These are phyloP conservation scores for Heteromeles arbutifolia DNA, from an alignment of 306 rosid species.

Conservation along the genomic window DNA sequence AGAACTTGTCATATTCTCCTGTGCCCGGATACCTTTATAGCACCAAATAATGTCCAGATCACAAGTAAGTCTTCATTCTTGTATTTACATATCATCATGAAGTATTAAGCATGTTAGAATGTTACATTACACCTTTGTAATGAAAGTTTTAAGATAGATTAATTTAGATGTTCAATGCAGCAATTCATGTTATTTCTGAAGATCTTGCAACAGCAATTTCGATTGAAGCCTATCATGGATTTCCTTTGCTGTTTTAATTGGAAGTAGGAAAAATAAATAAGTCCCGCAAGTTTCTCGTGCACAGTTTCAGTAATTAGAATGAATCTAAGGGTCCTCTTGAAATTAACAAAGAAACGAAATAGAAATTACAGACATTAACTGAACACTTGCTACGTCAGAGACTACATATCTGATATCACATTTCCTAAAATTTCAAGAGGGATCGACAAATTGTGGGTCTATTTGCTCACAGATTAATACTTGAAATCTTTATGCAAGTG, in stretches of 20 bases:
- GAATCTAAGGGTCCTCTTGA: neutral
- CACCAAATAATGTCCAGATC: neutral
- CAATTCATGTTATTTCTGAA: neutral
- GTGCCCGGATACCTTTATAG: constrained; percentile 61
- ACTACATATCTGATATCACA: neutral
- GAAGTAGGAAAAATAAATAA: neutral
- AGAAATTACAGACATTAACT: too few species aligned
- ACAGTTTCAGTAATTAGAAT: neutral
- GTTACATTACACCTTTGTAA: neutral
- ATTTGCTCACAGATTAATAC: neutral
- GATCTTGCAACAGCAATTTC: neutral
- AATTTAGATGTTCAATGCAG: neutral
- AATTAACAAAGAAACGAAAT: neutral
- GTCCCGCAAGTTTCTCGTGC: neutral
- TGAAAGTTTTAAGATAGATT: neutral
- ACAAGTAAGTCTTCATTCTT: neutral
- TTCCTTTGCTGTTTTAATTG: neutral
- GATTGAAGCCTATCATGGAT: neutral
- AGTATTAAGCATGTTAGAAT: neutral
- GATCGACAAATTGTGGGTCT: too few species aligned
- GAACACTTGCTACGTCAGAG: neutral
- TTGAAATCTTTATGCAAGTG: neutral
- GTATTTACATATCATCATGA: neutral
- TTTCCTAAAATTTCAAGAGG: neutral
- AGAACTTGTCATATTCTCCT: constrained; percentile 68